A percentile compares a stretch with the other conserved stretches of the same genome.
These are phyloP conservation scores for Colletotrichum sp. DNA, from an alignment of 2,329 filamentous ascomycete genomes.

Conservation along the genomic window DNA sequence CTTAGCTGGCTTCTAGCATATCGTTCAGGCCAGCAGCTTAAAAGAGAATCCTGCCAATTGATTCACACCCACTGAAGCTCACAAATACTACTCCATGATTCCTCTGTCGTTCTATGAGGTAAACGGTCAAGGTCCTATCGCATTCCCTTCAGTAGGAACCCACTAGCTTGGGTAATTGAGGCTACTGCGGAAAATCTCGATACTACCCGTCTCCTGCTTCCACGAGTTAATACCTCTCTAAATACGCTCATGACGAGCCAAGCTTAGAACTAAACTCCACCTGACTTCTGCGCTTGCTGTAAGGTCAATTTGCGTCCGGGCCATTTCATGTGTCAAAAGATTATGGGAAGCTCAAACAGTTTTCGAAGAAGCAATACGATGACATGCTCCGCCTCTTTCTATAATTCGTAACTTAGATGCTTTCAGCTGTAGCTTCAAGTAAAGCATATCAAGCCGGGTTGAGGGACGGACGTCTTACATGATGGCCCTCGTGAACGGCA, in stretches of 20 bases:
- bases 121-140: background rate
- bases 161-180: background rate
- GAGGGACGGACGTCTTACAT: background rate
- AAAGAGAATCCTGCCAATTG: background rate
- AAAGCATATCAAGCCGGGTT: background rate
- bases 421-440: background rate
- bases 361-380: background rate
- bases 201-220: background rate
- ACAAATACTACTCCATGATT: background rate
- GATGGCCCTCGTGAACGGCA: background rate
- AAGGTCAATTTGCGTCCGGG: background rate
- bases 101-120: background rate
- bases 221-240: background rate
- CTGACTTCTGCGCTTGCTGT: background rate
- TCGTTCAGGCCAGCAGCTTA: background rate
- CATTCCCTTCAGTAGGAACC: background rate
- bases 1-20: background rate
- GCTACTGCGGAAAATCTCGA: background rate
- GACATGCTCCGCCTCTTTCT: background rate
- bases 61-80: background rate
- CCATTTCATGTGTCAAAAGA: background rate
- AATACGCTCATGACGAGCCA: background rate
- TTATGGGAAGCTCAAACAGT: rapidly evolving
- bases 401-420: background rate
- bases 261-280: background rate